Evolutionary conservation across 2,329 filamentous ascomycete genomes (phyloP).

Genomic region (Fusarium staphyleae): DNA sequence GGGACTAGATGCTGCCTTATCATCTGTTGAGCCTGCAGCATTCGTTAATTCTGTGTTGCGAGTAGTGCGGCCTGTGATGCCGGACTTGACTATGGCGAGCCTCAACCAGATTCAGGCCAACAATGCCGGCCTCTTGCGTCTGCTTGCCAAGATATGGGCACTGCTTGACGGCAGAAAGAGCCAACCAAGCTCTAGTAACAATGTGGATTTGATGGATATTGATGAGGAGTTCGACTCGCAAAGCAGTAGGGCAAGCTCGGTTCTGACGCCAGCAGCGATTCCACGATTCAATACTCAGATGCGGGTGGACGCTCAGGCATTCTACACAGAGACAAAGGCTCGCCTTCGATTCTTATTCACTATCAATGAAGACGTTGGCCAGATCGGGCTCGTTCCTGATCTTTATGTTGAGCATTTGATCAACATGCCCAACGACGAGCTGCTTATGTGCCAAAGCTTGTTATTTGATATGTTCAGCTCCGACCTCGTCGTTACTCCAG

Average conservation of each 20-base stretch:
- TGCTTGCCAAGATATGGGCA: constrained; percentile 52
- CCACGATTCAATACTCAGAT: constrained; percentile 56
- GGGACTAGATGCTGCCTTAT: constrained; percentile 50
- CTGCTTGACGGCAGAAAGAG: constrained; percentile 33
- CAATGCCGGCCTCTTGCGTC: constrained; percentile 50
- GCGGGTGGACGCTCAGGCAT: constrained; percentile 52
- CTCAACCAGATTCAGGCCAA: constrained; percentile 50
- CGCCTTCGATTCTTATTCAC: constrained; percentile 55
- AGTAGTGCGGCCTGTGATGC: constrained; percentile 55
- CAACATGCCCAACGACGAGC: constrained; percentile 58
- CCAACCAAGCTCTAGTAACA: constrained; percentile 43
- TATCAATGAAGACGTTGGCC: constrained; percentile 52
- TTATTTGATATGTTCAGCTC: constrained; percentile 61
- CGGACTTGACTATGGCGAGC: constrained; percentile 49
- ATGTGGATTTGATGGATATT: constrained; percentile 68
- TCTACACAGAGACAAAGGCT: constrained; percentile 56
- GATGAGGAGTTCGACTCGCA: constrained; percentile 71
- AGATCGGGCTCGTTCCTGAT: constrained; percentile 59
- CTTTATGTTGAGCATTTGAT: constrained; percentile 59
- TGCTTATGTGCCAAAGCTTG: constrained; percentile 59
- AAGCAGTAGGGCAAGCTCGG: constrained; percentile 54
- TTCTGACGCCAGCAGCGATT: constrained; percentile 49
- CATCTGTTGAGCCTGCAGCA: constrained; percentile 54
- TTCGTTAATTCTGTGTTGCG: constrained; percentile 58
- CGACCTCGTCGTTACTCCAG: constrained; percentile 58